Conservation (phyloP, 2,329 filamentous ascomycete species). For the Torrubiella hemipterigena region DNA sequence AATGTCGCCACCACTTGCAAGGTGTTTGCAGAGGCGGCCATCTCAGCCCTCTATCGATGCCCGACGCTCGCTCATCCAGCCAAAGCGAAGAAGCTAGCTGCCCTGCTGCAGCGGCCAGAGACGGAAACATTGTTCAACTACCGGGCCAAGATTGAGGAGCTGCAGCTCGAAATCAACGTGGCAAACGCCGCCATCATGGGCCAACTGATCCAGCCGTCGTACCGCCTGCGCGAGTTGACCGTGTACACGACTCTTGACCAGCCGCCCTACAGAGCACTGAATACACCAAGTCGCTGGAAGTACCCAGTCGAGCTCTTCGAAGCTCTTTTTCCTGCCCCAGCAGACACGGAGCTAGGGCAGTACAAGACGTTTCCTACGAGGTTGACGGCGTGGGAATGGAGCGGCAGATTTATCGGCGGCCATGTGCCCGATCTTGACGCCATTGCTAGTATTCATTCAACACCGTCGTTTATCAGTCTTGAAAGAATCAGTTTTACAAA, state of each 20-base stretch:
- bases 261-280: conserved; percentile 50
- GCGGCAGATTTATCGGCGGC: conserved; percentile 36
- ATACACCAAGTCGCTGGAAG: conserved; percentile 50
- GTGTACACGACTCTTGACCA: conserved; percentile 60
- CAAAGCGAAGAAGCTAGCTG: conserved; percentile 31
- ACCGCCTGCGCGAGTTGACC: conserved; percentile 56
- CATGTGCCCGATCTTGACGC: conserved; percentile 33
- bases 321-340: conserved; percentile 37
- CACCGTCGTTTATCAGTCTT: conserved; percentile 42
- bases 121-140: conserved; percentile 48
- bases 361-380: conserved; percentile 18
- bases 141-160: conserved; percentile 53
- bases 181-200: conserved; percentile 28
- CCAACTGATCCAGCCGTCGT: conserved; percentile 50
- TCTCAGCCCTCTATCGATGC: conserved; percentile 59
- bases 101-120: conserved; percentile 42
- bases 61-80: conserved; percentile 46
- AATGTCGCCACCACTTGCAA: conserved; percentile 50
- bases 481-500: conserved; percentile 49
- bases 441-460: conserved; percentile 39
- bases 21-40: conserved; percentile 57
- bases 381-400: conserved; percentile 51
- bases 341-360: conserved; percentile 12
- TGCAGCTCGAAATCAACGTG: conserved; percentile 62
- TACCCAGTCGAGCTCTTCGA: conserved; percentile 57